A percentile compares a stretch with the other conserved stretches of the same genome.
phyloP scores from a whole-genome alignment of 208 protist species.

The Acanthamoeba sp. region DNA sequence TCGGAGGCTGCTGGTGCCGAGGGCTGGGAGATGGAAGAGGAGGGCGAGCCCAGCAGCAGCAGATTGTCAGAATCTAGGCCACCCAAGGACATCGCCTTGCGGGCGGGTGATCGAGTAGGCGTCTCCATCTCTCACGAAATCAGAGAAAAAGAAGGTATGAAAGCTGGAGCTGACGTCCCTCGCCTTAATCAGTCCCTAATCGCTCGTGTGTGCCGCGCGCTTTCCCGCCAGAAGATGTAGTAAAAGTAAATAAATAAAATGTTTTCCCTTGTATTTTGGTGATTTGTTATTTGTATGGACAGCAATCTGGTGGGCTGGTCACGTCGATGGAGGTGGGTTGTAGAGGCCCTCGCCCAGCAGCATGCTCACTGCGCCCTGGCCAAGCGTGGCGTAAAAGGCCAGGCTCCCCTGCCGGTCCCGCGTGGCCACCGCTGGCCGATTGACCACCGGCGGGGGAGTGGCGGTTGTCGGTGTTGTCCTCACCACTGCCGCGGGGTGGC shows the following conservation, averaged over 20 bases:
- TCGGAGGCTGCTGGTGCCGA: neutral
- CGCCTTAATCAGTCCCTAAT: too few relatives aligned
- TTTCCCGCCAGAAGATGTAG: too few relatives aligned
- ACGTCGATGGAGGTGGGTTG: too few relatives aligned
- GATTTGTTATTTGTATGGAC: too few relatives aligned
- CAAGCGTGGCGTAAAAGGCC: neutral
- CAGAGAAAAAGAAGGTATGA: too few relatives aligned
- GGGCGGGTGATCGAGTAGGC: neutral
- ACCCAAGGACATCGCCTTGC: slow-evolving; percentile 3
- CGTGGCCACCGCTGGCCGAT: slow-evolving; percentile 1
- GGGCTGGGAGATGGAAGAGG: neutral
- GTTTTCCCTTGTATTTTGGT: too few relatives aligned
- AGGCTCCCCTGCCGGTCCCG: neutral
- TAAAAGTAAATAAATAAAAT: too few relatives aligned
- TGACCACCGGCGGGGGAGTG: too few relatives aligned
- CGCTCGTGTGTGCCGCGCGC: too few relatives aligned
- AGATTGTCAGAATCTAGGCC: neutral
- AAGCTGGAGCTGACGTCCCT: too few relatives aligned
- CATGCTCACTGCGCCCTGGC: slow-evolving; percentile 13
- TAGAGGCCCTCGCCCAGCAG: neutral
- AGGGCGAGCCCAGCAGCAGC: neutral
- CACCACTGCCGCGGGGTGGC: neutral
- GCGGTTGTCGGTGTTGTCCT: neutral
- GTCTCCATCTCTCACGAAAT: neutral
- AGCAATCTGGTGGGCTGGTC: too few relatives aligned